A percentile compares a stretch with the other conserved stretches of the same genome.
These are phyloP conservation scores for Jimgerdemannia lactiflua DNA, from an alignment of 192 early-diverging fungal genomes.

Conservation along the genomic window DNA sequence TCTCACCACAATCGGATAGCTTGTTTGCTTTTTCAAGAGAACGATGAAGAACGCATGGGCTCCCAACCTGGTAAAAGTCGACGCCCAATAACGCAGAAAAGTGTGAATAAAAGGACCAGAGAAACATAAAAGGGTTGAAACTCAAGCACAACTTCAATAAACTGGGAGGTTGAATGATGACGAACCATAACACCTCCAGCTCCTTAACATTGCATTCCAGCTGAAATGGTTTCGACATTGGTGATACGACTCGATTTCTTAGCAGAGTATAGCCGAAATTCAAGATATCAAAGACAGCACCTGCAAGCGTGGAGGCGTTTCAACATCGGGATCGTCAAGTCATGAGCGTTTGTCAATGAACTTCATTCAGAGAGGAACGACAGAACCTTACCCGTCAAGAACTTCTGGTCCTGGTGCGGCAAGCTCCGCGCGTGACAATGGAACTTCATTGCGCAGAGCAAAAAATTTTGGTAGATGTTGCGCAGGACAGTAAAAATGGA, in stretches of 20 bases:
- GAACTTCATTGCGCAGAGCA: slow-evolving; percentile 71
- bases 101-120: background rate
- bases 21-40: slow-evolving; percentile 40
- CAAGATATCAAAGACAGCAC: background rate
- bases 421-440: slow-evolving; percentile 28
- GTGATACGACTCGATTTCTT: background rate
- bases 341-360: background rate
- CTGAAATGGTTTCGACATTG: background rate
- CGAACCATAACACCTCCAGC: background rate
- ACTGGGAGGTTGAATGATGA: background rate
- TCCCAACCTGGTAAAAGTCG: slow-evolving; percentile 38
- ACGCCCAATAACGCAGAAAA: background rate
- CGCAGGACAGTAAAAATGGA: slow-evolving; percentile 55
- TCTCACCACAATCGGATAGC: slow-evolving; percentile 26
- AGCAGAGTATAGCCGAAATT: background rate
- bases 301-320: background rate
- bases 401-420: background rate
- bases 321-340: too few relatives aligned
- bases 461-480: slow-evolving; percentile 79
- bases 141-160: background rate
- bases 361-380: background rate
- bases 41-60: slow-evolving; percentile 40
- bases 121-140: background rate
- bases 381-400: background rate
- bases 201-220: background rate